phyloP scores from a whole-genome alignment of 192 early-diverging fungal species.

The Umbelopsis isabellina region DNA sequence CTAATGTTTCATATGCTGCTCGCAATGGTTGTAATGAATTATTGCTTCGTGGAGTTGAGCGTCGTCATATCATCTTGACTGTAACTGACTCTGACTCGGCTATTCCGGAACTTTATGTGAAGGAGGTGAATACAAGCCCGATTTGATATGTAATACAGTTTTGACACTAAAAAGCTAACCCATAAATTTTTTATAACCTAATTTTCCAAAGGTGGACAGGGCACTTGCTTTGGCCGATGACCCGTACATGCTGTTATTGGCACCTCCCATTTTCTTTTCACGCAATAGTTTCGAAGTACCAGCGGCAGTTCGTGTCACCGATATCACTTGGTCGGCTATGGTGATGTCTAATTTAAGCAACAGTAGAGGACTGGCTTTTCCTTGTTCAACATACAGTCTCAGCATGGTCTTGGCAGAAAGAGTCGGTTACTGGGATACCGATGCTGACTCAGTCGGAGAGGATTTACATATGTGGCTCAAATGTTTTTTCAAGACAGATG shows the following conservation, averaged over 20 bases:
- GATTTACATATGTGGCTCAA: conserved; percentile 83
- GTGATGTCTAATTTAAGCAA: conserved; percentile 75
- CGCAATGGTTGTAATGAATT: conserved; percentile 18
- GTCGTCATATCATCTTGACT: conserved; percentile 59
- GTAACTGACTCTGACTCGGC: conserved; percentile 69
- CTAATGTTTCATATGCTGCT: conserved; percentile 66
- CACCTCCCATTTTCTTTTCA: conserved; percentile 57
- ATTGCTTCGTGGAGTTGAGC: conserved; percentile 34
- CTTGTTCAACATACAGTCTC: conserved; percentile 78
- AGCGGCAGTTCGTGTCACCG: conserved; percentile 68
- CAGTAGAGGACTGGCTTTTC: conserved; percentile 59
- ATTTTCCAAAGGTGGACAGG: conserved; percentile 30
- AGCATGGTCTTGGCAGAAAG: conserved; percentile 71
- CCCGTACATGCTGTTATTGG: conserved; percentile 41
- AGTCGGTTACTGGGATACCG: conserved; percentile 78
- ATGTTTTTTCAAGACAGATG: conserved; percentile 74
- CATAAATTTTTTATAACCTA: background rate
- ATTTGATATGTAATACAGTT: background rate
- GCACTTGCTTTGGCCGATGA: conserved; percentile 44
- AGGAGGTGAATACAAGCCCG: conserved; percentile 22
- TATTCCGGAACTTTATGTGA: conserved; percentile 67
- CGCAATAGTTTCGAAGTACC: conserved; percentile 71
- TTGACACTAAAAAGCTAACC: background rate
- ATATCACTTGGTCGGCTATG: conserved; percentile 76
- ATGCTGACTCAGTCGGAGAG: conserved; percentile 76